phyloP scores from a whole-genome alignment of 1,284 basidiomycete species.

The Cutaneotrichosporon sp. region DNA sequence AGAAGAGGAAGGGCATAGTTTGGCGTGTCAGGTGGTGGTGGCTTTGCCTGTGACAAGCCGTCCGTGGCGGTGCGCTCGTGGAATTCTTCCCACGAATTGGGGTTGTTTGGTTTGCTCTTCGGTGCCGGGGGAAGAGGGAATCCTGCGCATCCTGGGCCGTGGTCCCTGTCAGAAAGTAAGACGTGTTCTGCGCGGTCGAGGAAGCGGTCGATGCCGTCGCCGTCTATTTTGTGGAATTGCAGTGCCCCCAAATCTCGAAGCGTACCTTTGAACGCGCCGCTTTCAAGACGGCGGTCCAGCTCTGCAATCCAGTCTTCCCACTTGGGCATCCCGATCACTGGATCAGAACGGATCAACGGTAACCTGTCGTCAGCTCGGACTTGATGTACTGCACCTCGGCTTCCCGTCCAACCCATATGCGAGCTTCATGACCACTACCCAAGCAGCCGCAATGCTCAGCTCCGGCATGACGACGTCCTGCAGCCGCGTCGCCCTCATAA shows the following conservation, averaged over 20 bases:
- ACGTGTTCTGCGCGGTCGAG: slow-evolving; percentile 35
- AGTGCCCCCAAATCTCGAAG: slow-evolving; percentile 25
- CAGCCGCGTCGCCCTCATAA: slow-evolving; percentile 19
- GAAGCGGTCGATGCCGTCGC: slow-evolving; percentile 39
- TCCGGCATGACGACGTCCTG: slow-evolving; percentile 65
- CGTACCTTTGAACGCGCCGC: slow-evolving; percentile 34
- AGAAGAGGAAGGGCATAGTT: slow-evolving; percentile 35
- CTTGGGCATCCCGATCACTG: slow-evolving; percentile 64
- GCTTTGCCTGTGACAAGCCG: slow-evolving; percentile 9
- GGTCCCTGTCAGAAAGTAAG: slow-evolving; percentile 34
- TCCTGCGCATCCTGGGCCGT: slow-evolving; percentile 10
- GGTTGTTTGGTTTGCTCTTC: background rate
- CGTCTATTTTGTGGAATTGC: slow-evolving; percentile 32
- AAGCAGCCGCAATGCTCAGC: slow-evolving; percentile 64
- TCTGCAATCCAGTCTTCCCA: slow-evolving; percentile 59
- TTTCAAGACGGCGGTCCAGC: slow-evolving; percentile 53
- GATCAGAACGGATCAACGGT: slow-evolving; percentile 40
- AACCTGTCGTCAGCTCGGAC: slow-evolving; percentile 18
- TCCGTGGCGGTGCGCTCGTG: slow-evolving; percentile 17
- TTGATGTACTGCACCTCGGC: slow-evolving; percentile 56
- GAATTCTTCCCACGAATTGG: slow-evolving; percentile 29
- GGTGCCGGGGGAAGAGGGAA: background rate
- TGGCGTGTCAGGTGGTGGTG: slow-evolving; percentile 4
- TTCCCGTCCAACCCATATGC: slow-evolving; percentile 77
- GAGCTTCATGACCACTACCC: slow-evolving; percentile 74